Evolutionary conservation across 495 filamentous ascomycete species (phyloP), one percentile per base, ranked within the genome.

Genomic region (Penicillium antarcticum): DNA sequence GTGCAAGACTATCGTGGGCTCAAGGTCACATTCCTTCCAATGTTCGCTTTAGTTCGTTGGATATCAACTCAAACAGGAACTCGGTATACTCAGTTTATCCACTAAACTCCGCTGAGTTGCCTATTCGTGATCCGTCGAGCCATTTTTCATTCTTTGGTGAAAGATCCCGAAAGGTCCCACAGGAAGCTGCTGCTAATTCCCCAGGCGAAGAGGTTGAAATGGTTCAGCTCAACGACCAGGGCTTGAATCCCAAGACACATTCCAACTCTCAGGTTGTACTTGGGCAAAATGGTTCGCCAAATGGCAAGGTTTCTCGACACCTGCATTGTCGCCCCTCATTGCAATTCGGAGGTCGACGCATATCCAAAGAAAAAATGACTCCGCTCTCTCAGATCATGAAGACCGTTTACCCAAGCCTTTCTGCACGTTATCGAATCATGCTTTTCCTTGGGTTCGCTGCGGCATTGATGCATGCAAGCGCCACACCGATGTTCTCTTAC

Each of bases 401-500:
- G 14, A 92, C 89, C 0, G 75, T 95, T 5, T 86, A 88, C 81
- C 88, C 89, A 2, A 79, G 63, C 1, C 65, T 97, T 8, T 70
- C 72, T 5, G 48, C 46, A 34, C 67, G 46, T 2, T 73, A 83
- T 21, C 81, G 79, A 5, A 3, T 80, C 0, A 63, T 83, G 35
- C 70, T 96, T 0, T 23, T 87, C 3, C 41, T 81, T 2, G 91
- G 87, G 0, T 72, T 89, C 26, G 29, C 79, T 2, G 73, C 78
- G 29, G 81, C 87, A 4, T 57, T 87, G 6, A 56, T 85, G 1
- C 85, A 89, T 47, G 86, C 87, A 8, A 80, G 76, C 26, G 76
- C 82, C 36, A 92, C 85, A 0, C 92, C 94, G 0, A 65, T 82
- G 0, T 97, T 96, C 65, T 87, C 88, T 0, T 89, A 78, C 53